Conservation (phyloP, 345 rosid species). For the Eutrema yunnanense region DNA sequence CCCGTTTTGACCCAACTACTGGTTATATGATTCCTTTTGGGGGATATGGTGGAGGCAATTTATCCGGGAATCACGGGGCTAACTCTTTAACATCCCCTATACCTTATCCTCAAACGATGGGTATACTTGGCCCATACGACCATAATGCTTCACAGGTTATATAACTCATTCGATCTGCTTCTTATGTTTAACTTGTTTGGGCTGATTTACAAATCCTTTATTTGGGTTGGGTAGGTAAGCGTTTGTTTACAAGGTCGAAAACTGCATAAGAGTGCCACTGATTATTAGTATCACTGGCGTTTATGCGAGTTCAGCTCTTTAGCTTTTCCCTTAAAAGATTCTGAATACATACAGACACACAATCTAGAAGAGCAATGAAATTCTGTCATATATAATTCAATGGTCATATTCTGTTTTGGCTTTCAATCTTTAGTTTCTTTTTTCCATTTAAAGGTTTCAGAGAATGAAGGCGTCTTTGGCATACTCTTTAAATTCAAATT, state of each 20-base stretch:
- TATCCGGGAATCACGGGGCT: constrained; percentile 36
- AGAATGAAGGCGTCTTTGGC: not conserved
- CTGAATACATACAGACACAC: not conserved
- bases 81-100: constrained; percentile 36
- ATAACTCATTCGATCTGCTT: not conserved
- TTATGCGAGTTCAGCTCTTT: not conserved
- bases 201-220: not conserved
- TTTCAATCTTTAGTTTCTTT: not conserved
- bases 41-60: constrained; percentile 42
- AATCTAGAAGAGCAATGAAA: not conserved
- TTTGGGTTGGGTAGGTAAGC: not conserved
- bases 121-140: constrained; percentile 71
- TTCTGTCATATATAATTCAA: not conserved
- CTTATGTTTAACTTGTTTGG: not conserved
- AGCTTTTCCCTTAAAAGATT: not conserved
- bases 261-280: not conserved
- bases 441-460: not conserved
- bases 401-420: not conserved
- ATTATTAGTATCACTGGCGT: not conserved
- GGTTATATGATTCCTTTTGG: constrained; percentile 50
- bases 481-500: not conserved
- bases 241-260: not conserved
- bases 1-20: constrained; percentile 42
- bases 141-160: constrained; percentile 53
- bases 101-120: constrained; percentile 57